These are phyloP conservation scores for Tulasnella sp. DNA, from an alignment of 768 basidiomycete genomes.

Conservation along the genomic window DNA sequence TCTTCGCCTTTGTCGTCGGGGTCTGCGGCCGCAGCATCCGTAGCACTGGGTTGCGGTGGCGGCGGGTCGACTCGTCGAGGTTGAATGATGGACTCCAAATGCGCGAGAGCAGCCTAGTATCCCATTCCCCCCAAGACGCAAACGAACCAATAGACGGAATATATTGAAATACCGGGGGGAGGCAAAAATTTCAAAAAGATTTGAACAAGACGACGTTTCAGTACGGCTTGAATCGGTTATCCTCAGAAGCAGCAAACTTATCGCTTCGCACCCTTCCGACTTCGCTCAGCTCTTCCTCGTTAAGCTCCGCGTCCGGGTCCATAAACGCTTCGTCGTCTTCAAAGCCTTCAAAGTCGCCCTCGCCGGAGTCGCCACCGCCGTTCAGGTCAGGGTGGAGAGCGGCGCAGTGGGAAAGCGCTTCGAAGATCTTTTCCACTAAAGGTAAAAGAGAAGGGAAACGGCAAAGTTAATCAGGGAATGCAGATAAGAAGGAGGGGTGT, in stretches of 20 bases:
- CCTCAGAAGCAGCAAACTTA: conserved; percentile 51
- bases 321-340: conserved; percentile 50
- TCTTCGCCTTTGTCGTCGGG: not conserved
- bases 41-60: conserved; percentile 35
- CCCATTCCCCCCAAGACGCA: not conserved
- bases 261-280: conserved; percentile 91
- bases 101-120: conserved; percentile 70
- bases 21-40: conserved; percentile 23
- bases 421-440: conserved; percentile 76
- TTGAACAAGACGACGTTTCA: too few species aligned
- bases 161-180: not conserved
- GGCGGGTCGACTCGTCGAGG: conserved; percentile 17
- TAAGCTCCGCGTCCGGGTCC: conserved; percentile 48
- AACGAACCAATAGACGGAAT: not conserved
- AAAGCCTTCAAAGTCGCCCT: conserved; percentile 28
- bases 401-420: conserved; percentile 77
- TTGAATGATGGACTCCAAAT: conserved; percentile 74
- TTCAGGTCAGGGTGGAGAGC: conserved; percentile 70
- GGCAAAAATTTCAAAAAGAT: not conserved
- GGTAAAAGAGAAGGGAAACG: too few species aligned
- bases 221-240: conserved; percentile 77
- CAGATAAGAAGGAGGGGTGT: not conserved
- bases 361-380: conserved; percentile 34
- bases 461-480: too few species aligned
- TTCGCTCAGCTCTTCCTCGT: conserved; percentile 67